Percentiles rank a stretch among this genome's conserved stretches.
These are phyloP conservation scores for Monilinia fructicola DNA, from an alignment of 2,329 filamentous ascomycete species.

Conservation along the genomic window DNA sequence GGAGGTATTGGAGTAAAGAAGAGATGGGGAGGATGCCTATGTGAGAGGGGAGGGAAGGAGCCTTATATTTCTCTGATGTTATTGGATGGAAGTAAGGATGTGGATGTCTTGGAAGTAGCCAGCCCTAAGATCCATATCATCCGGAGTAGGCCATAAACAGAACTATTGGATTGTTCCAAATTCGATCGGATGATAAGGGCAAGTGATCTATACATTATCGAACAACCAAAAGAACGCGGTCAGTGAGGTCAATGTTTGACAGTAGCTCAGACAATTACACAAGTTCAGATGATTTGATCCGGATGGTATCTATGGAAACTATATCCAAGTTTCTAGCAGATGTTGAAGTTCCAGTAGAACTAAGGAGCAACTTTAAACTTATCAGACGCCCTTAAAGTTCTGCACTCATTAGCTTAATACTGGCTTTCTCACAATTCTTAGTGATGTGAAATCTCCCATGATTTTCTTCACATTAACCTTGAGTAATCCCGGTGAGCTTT, in stretches of 20 bases:
- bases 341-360: too few species aligned
- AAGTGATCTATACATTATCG: neutral
- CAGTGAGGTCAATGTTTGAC: neutral
- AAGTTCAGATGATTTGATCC: neutral
- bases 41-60: slow-evolving; percentile 42
- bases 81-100: neutral
- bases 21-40: slow-evolving; percentile 73
- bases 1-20: slow-evolving; percentile 73
- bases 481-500: neutral
- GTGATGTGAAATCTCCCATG: neutral
- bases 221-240: neutral
- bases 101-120: neutral
- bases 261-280: neutral
- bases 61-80: neutral
- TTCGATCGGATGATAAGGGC: too few species aligned
- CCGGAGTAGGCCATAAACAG: neutral
- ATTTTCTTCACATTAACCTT: neutral
- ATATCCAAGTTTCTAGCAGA: neutral
- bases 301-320: neutral
- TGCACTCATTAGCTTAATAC: neutral
- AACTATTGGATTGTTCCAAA: neutral
- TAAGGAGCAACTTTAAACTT: too few species aligned
- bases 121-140: neutral
- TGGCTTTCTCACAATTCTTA: neutral
- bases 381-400: too few species aligned